Evolutionary conservation across 2,329 filamentous ascomycete species (phyloP).

Genomic region (Apiospora marii): DNA sequence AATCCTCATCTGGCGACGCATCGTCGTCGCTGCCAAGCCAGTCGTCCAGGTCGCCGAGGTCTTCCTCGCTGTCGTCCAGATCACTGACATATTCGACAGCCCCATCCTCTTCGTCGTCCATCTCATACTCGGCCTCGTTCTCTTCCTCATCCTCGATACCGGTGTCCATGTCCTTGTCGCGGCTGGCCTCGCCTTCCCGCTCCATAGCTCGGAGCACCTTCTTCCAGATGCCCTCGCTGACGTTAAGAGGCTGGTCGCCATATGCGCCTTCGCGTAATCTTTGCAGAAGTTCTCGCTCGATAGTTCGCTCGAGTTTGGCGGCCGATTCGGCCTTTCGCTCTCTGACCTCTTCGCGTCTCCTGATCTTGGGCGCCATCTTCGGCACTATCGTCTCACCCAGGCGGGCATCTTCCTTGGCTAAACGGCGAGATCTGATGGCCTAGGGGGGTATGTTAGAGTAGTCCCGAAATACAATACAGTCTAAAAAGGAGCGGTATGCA

Average conservation of each 20-base stretch:
- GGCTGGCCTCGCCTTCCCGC: constrained; percentile 80
- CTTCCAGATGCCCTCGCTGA: constrained; percentile 96
- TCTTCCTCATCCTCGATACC: constrained; percentile 83
- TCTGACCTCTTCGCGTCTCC: constrained; percentile 75
- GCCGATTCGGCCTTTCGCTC: constrained; percentile 81
- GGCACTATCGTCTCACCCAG: constrained; percentile 89
- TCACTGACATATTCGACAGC: constrained; percentile 94
- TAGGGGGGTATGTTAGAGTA: background rate
- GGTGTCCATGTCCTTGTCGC: constrained; percentile 89
- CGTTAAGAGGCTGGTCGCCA: constrained; percentile 92
- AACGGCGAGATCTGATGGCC: constrained; percentile 44
- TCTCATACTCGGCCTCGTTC: constrained; percentile 71
- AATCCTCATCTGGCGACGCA: constrained; percentile 63
- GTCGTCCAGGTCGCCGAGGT: constrained; percentile 84
- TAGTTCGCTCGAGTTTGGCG: constrained; percentile 93
- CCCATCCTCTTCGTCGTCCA: constrained; percentile 71
- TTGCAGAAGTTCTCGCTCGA: constrained; percentile 94
- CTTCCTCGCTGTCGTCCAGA: constrained; percentile 83
- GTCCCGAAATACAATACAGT: background rate
- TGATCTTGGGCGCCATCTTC: constrained; percentile 89
- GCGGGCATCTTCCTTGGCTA: constrained; percentile 88
- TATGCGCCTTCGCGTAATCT: constrained; percentile 91
- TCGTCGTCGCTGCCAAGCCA: constrained; percentile 82
- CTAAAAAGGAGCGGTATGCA: background rate
- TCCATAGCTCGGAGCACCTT: constrained; percentile 93